These are phyloP conservation scores for Lactarius hatsudake DNA, from an alignment of 768 basidiomycete genomes.

Conservation along the genomic window DNA sequence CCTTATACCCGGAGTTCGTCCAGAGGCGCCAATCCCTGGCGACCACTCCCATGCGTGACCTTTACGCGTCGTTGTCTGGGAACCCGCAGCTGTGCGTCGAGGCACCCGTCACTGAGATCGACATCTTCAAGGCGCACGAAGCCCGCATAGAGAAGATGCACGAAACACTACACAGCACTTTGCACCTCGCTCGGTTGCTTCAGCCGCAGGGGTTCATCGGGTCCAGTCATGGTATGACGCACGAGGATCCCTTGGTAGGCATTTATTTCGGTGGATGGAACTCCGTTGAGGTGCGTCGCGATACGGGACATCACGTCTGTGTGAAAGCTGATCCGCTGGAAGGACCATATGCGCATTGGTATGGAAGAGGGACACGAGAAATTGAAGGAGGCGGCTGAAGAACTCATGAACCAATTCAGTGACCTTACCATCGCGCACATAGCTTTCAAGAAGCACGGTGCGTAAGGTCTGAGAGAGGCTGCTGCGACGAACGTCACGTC, in stretches of 20 bases:
- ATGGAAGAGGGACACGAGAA: neutral
- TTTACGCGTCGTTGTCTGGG: neutral
- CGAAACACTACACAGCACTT: neutral
- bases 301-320: neutral
- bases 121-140: neutral
- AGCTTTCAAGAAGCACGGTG: neutral
- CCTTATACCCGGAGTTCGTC: neutral
- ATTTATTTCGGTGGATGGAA: conserved; percentile 5
- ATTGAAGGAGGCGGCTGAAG: neutral
- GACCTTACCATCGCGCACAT: neutral
- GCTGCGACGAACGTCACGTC: neutral
- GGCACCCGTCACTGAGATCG: conserved; percentile 4
- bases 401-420: neutral
- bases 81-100: neutral
- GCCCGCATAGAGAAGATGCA: neutral
- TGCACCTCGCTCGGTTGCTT: neutral
- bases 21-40: neutral
- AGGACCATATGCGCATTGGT: neutral
- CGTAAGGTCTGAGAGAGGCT: neutral
- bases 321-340: neutral
- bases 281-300: conserved; percentile 8
- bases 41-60: neutral
- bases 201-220: neutral
- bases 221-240: neutral
- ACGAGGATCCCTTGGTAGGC: conserved; percentile 2